These are phyloP conservation scores for Trichophyton mentagrophytes DNA, from an alignment of 2,329 filamentous ascomycete species.

Conservation along the genomic window DNA sequence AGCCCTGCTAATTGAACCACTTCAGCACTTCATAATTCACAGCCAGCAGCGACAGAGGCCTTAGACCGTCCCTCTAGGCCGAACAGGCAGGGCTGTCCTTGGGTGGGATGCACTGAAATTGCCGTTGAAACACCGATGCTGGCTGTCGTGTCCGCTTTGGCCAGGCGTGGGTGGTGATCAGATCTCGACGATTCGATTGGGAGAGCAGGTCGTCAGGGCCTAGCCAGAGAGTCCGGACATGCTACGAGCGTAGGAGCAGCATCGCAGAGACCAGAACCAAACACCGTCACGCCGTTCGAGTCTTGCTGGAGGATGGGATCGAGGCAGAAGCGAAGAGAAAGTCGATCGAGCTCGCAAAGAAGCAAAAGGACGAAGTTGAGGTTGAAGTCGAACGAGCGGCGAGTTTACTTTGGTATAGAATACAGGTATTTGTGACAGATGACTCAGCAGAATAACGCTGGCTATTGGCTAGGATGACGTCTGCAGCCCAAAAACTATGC, in stretches of 20 bases:
- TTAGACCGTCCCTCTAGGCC: neutral
- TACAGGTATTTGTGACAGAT: neutral
- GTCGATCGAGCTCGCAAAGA: neutral
- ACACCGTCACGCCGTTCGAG: neutral
- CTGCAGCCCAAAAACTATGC: neutral
- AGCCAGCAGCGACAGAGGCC: neutral
- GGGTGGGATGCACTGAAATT: neutral
- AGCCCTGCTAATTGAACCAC: conserved; percentile 1
- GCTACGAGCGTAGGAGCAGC: neutral
- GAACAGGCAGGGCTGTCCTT: neutral
- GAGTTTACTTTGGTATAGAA: neutral
- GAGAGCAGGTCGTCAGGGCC: neutral
- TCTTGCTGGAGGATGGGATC: neutral
- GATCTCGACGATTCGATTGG: neutral
- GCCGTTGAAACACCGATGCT: neutral
- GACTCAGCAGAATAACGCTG: neutral
- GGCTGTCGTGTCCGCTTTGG: neutral
- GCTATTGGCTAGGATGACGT: neutral
- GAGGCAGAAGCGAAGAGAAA: neutral
- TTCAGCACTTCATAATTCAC: neutral
- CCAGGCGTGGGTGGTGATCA: neutral
- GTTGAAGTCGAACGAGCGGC: neutral
- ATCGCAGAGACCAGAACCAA: neutral
- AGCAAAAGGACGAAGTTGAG: neutral
- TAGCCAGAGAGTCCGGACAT: neutral